phyloP scores from a whole-genome alignment of 768 basidiomycete species.

The Coprinopsis marcescibilis region DNA sequence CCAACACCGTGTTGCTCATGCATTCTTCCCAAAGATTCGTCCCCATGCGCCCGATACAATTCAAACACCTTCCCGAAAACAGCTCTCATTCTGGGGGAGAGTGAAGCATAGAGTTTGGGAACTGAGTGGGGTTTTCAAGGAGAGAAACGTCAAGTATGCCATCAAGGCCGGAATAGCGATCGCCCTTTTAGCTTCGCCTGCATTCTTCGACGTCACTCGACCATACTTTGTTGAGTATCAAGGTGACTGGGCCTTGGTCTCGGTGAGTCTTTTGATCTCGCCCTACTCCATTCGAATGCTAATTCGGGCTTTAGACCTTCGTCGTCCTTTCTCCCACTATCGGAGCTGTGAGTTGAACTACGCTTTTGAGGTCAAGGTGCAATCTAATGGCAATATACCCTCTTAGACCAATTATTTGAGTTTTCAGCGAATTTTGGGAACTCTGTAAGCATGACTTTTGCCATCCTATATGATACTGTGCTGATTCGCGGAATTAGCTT shows the following conservation, averaged over 20 bases:
- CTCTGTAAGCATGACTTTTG: conserved; percentile 49
- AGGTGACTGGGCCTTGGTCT: conserved; percentile 96
- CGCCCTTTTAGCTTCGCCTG: conserved; percentile 79
- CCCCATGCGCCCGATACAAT: conserved; percentile 85
- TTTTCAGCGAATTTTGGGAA: conserved; percentile 79
- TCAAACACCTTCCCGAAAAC: conserved; percentile 63
- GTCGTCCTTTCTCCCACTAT: conserved; percentile 90
- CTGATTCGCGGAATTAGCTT: conserved; percentile 37
- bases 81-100: conserved; percentile 55
- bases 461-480: conserved; percentile 1
- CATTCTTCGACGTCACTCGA: conserved; percentile 77
- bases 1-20: conserved; percentile 40
- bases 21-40: conserved; percentile 73
- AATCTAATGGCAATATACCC: conserved; percentile 11
- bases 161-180: conserved; percentile 84
- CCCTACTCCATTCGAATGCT: background rate
- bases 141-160: conserved; percentile 80
- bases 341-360: conserved; percentile 53
- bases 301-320: conserved; percentile 51
- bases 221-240: conserved; percentile 74
- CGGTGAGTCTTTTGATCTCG: conserved; percentile 35
- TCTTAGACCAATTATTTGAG: conserved; percentile 79
- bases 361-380: background rate
- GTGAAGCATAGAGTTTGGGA: conserved; percentile 71
- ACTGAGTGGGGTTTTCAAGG: conserved; percentile 54